These are phyloP conservation scores for Pseudoturritis turrita DNA, from an alignment of 345 rosid genomes.

Conservation along the genomic window DNA sequence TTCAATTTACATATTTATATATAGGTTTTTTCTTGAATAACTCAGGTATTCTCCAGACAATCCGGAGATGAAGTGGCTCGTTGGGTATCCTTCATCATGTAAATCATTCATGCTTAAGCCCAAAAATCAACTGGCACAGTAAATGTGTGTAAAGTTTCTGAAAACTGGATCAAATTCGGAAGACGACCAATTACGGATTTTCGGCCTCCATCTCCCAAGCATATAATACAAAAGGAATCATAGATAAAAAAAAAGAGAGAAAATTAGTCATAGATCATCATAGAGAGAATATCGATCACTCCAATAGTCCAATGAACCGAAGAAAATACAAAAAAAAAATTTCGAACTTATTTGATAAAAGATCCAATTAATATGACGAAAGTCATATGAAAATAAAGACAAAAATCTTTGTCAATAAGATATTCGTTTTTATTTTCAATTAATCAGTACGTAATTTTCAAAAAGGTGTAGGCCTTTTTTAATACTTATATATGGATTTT, in stretches of 20 bases:
- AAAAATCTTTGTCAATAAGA: conserved; percentile 24
- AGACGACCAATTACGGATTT: too few relatives aligned
- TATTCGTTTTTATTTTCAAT: conserved; percentile 16
- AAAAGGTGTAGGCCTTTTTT: conserved; percentile 17
- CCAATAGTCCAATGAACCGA: background rate
- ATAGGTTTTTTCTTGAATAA: too few relatives aligned
- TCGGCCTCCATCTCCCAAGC: too few relatives aligned
- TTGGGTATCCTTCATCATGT: too few relatives aligned
- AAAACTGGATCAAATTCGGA: too few relatives aligned
- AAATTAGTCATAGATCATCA: background rate
- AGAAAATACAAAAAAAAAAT: conserved; percentile 1
- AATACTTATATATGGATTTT: background rate
- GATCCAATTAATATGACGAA: conserved; percentile 13
- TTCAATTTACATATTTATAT: background rate
- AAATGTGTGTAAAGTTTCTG: too few relatives aligned
- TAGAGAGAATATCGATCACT: background rate
- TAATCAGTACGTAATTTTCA: conserved; percentile 3
- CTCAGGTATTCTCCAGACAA: too few relatives aligned
- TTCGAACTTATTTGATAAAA: background rate
- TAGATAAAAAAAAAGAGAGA: background rate
- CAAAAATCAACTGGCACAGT: too few relatives aligned
- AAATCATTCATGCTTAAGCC: too few relatives aligned
- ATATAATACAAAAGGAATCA: background rate
- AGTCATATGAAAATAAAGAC: conserved; percentile 17
- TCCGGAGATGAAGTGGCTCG: too few relatives aligned